Evolutionary conservation across 73 alveolate species (phyloP).

Genomic region (Effrenium voratum): DNA sequence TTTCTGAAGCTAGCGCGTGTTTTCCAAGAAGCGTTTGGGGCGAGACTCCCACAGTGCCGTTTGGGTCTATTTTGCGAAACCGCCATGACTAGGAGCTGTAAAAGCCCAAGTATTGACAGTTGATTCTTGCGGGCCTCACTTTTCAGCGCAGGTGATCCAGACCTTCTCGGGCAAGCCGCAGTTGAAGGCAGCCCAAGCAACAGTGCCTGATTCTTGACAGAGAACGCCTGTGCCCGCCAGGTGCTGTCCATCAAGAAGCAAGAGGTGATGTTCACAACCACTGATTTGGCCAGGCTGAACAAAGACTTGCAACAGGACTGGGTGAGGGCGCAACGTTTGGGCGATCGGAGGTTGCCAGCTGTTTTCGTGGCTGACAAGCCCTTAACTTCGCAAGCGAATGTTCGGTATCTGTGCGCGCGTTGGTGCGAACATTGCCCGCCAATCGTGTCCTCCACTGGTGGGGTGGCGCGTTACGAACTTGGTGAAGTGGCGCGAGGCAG

Average conservation of each 20-base stretch:
- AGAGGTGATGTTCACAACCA: conserved; percentile 80
- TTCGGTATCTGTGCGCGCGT: too few species aligned
- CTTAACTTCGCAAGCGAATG: too few species aligned
- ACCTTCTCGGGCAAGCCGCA: conserved; percentile 55
- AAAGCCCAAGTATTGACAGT: too few species aligned
- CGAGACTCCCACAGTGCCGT: not conserved
- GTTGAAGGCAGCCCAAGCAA: conserved; percentile 67
- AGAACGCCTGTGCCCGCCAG: not conserved
- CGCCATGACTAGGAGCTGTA: not conserved
- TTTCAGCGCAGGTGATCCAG: conserved; percentile 24
- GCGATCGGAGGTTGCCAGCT: too few species aligned
- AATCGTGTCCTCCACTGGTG: too few species aligned
- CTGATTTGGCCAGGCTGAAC: conserved; percentile 67
- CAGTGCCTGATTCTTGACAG: not conserved
- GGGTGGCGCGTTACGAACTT: too few species aligned
- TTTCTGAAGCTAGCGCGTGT: not conserved
- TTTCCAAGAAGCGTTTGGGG: not conserved
- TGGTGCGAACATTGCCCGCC: too few species aligned
- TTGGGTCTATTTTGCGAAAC: not conserved
- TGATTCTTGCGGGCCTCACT: too few species aligned
- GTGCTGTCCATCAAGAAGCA: conserved; percentile 60
- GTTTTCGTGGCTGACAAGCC: too few species aligned
- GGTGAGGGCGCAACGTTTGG: too few species aligned
- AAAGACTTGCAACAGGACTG: conserved; percentile 84
- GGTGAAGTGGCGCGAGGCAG: not conserved